Evolutionary conservation across 371 early-diverging fungal genomes (phyloP).

Genomic region (Mortierella sp.): DNA sequence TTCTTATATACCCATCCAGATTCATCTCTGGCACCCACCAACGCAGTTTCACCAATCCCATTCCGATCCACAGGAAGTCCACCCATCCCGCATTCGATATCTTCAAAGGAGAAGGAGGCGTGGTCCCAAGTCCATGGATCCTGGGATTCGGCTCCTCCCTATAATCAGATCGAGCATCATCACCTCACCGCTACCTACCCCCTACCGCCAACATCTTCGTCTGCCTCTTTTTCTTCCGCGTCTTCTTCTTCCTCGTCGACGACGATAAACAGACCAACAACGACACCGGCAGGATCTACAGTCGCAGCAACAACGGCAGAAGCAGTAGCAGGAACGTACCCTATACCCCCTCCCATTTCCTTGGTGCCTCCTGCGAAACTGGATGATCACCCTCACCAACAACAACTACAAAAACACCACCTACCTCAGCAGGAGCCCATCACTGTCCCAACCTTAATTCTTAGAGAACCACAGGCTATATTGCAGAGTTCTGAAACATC

Average conservation of each 20-base stretch:
- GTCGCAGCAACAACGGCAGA: too few species aligned
- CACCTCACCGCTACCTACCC: background rate
- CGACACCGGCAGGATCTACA: too few species aligned
- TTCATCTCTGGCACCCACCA: background rate
- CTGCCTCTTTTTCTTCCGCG: background rate
- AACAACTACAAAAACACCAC: background rate
- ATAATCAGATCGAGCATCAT: background rate
- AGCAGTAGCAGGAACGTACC: background rate
- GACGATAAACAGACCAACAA: background rate
- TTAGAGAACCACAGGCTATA: background rate
- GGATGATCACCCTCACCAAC: background rate
- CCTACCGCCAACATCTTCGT: too few species aligned
- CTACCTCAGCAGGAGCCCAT: too few species aligned
- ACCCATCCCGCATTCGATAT: background rate
- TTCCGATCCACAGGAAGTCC: slow-evolving; percentile 6
- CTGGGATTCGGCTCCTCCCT: background rate
- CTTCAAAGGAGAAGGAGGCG: background rate
- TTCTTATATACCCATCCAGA: slow-evolving; percentile 6
- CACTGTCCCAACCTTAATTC: background rate
- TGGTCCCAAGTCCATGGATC: background rate
- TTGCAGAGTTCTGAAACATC: background rate
- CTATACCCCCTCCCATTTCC: background rate
- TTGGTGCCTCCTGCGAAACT: background rate
- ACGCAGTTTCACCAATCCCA: background rate
- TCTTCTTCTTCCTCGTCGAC: background rate